Percentiles rank a stretch among this genome's conserved stretches.
Conservation (phyloP, 2,329 filamentous ascomycete genomes). For the Allantophomopsis lycopodina region DNA sequence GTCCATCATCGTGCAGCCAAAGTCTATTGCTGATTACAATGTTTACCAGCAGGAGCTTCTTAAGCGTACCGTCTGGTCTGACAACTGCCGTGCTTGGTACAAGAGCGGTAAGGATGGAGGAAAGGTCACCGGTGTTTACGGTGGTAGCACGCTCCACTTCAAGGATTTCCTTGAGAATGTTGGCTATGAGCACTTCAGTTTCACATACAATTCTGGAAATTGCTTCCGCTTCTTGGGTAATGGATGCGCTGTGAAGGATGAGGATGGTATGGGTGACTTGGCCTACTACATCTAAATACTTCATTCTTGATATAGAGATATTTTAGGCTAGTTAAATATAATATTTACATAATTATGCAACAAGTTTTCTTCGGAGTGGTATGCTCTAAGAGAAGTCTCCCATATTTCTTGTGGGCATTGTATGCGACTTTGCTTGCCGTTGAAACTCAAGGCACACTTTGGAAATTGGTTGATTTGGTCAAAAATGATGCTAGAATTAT, state of each 20-base stretch:
- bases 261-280: not conserved
- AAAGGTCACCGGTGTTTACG: constrained; percentile 27
- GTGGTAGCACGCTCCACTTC: constrained; percentile 20
- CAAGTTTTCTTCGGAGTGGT: too few relatives aligned
- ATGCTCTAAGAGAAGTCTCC: too few relatives aligned
- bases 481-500: too few relatives aligned
- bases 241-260: not conserved
- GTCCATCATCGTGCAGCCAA: constrained; percentile 28
- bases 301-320: too few relatives aligned
- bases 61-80: constrained; percentile 36
- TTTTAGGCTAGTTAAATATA: too few relatives aligned
- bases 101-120: constrained; percentile 19
- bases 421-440: too few relatives aligned
- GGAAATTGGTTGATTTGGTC: too few relatives aligned
- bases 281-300: not conserved
- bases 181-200: constrained; percentile 36
- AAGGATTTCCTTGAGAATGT: constrained; percentile 33
- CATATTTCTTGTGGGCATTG: too few relatives aligned
- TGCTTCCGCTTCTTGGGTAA: constrained; percentile 30
- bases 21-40: constrained; percentile 33
- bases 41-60: constrained; percentile 34
- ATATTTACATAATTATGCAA: too few relatives aligned
- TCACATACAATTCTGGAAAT: constrained; percentile 18
- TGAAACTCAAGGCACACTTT: too few relatives aligned
- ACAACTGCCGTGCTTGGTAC: constrained; percentile 20